Evolutionary conservation across 495 filamentous ascomycete species (phyloP), one percentile per base, ranked within the genome.

Genomic region (Evansstolkia leycettana): DNA sequence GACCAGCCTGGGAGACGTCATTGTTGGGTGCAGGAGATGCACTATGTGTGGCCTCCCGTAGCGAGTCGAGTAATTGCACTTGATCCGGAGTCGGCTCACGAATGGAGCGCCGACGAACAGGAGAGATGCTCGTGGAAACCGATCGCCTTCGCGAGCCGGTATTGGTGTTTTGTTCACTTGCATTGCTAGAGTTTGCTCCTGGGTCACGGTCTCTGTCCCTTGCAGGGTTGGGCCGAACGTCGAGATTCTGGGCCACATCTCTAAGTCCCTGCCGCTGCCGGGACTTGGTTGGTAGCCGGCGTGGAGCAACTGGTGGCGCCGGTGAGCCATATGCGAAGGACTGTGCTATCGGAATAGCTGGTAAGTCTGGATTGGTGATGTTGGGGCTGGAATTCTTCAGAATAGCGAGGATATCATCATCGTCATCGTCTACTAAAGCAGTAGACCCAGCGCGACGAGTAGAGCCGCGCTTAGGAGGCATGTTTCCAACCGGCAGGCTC

Each of bases 71-170:
- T 18, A 66, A 46, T 39, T 67, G 63, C 0, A 49, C 36, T 32
- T 64, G 46, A 37, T 67, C 63, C 3, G 63, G 63, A 16, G 63
- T 67, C 12, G 63, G 60, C 28, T 55, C 56, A 6, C 63, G 56
- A 19, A 44, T 57, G 11, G 28, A 28, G 15, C 42, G 35, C 14
- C 47, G 36, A 7, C 20, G 20, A 4, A 23, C 20, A 23, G 20
- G 20, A 23, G 20, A 23, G 9, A 9, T 9, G 9, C 20, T 23
- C 20, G 20, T 9, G 9, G 9, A 5, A 23, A 9, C 4, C 9
- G 20, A 23, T 4, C 20, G 20, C 20, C 20, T 4, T 23, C 9
- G 20, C 5, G 20, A 23, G 5, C 20, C 5, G 9, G 20, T 23
- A 23, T 23, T 23, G 5, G 20, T n/a, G n/a, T n/a, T n/a, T n/a